Conservation (phyloP, 1,284 basidiomycete genomes). For the Porogramme epimiltina region DNA sequence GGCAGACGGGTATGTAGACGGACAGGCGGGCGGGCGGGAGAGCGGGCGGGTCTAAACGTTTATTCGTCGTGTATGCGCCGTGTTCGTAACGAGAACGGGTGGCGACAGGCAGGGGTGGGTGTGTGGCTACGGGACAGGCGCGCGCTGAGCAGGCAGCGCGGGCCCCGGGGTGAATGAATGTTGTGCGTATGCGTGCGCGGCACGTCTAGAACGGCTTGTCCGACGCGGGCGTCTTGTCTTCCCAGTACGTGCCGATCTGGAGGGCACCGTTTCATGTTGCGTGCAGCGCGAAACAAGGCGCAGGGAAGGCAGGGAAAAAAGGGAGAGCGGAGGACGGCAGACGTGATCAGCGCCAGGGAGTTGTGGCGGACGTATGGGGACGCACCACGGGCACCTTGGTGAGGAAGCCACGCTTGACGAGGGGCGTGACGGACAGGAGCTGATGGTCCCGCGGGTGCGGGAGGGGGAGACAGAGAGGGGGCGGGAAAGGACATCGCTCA, state of each 20-base stretch:
- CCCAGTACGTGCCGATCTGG: constrained; percentile 71
- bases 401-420: constrained; percentile 44
- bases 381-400: constrained; percentile 46
- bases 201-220: constrained; percentile 77
- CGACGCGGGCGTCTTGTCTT: constrained; percentile 74
- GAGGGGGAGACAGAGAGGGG: no score
- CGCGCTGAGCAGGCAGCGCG: no score
- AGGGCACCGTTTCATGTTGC: constrained; percentile 6
- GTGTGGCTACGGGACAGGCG: no score
- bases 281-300: not conserved
- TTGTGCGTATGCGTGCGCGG: not conserved
- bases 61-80: no score
- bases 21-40: not conserved
- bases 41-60: no score
- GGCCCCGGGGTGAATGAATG: no score
- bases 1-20: not conserved
- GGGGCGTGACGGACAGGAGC: constrained; percentile 46
- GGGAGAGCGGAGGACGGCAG: not conserved
- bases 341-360: not conserved
- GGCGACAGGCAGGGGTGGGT: no score
- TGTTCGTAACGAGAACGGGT: no score
- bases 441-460: no score
- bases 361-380: constrained; percentile 15
- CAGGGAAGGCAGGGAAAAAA: not conserved
- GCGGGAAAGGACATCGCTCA: no score